phyloP scores from a whole-genome alignment of 2,329 filamentous ascomycete species.

The Neospermospora avenae region DNA sequence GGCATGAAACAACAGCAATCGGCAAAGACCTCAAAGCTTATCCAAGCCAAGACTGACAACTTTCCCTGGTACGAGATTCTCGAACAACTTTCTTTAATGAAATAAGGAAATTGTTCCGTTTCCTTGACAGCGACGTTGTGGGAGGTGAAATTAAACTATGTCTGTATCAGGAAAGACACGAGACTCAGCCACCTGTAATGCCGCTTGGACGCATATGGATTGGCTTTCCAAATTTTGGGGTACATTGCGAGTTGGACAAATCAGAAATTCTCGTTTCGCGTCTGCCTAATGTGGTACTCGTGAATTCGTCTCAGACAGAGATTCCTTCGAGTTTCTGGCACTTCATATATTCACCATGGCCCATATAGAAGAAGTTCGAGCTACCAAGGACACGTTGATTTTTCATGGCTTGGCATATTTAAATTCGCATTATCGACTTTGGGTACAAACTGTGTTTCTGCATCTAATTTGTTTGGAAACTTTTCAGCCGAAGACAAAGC shows the following conservation, averaged over 20 bases:
- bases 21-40: not conserved
- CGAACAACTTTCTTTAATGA: not conserved
- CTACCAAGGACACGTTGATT: not conserved
- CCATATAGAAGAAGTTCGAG: not conserved
- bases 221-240: not conserved
- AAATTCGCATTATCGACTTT: not conserved
- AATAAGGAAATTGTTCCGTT: not conserved
- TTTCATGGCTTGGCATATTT: not conserved
- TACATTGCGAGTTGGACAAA: not conserved
- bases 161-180: constrained; percentile 3
- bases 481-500: not conserved
- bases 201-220: not conserved
- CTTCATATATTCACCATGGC: constrained; percentile 5
- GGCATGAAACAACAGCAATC: not conserved
- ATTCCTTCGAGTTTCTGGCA: constrained; percentile 8
- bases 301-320: not conserved
- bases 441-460: not conserved
- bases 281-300: constrained; percentile 3
- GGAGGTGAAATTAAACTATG: constrained; percentile 7
- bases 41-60: not conserved
- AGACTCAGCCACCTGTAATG: constrained; percentile 2
- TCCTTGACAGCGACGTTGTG: constrained; percentile 1
- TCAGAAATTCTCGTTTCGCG: not conserved
- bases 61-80: not conserved
- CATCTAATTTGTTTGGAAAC: not conserved